Base-by-base conservation (phyloP, 345 rosid species). In the Eucalyptus regnans region DNA sequence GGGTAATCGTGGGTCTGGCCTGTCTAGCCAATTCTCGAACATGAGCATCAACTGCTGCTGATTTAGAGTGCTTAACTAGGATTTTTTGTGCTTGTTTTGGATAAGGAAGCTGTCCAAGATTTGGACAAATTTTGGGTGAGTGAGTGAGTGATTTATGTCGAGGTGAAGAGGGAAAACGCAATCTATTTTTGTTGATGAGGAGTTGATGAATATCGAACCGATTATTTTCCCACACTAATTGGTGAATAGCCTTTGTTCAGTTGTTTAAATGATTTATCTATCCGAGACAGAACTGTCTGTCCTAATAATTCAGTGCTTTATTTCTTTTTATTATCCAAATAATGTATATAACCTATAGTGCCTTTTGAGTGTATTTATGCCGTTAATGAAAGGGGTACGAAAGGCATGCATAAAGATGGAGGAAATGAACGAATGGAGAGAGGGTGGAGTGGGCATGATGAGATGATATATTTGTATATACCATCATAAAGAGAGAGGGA, bases 21-120 rank as follows among this genome's bases (percentile, higher is more conserved):
- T 94, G 92, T 93, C 94, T 33, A 92, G 90, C 88, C 94, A 93
- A 84, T 91, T 94, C 88, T 91, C 94, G 64, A 88, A 85, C 58
- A 87, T 88, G 94, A 89, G 94, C 88, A 92, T 94, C 66, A 93
- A 93, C 68, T 92, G 94, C 88, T 92, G 95, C 88, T 94, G 88
- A 90, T 33, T 33, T 41, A 25, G 46, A 6, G 27, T 27, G 31
- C 9, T 33, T 56, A 27, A 85, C 50, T 31, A 51, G 33, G 4
- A 27, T 41, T 15, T 86, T 9, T 64, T 64, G 29, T 23, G 89
- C 31, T 64, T 37, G 88, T 50, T 79, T 76, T 12, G n/a, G 29
- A 31, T 5, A 22, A 79, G 86, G 89, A 62, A 85, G 56, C 56
- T 14, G 54, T 85, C 56, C 87, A 29, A 48, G 56, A 31, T 49